Evolutionary conservation across 345 rosid genomes (phyloP), one percentile per base, ranked within the genome.

Genomic region (Eucalyptus regnans): DNA sequence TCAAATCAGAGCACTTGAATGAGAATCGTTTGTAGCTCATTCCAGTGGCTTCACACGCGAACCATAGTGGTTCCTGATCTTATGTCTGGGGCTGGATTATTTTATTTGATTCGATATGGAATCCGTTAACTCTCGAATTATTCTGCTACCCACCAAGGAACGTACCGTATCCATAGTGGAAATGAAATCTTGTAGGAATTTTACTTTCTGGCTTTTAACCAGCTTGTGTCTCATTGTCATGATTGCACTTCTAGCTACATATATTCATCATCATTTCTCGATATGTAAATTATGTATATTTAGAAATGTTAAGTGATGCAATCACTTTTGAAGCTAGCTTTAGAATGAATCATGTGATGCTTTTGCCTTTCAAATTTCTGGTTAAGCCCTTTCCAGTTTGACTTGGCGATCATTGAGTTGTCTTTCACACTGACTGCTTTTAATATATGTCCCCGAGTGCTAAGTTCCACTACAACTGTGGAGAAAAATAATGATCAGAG

Each of bases 1-100:
- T 91, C 93, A 97, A 88, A 99, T 96, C 90, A 93, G 50, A 90
- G 7, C 2, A 68, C 23, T 25, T 60, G 4, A 11, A 27, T 5
- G 66, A 60, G 66, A 27, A 1, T 5, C 12, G 31, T 60, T 60
- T 5, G 66, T 60, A 60, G 66, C 66, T 27, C 66, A 60, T 60
- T 60, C n/a, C 1, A 25, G 4, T 60, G n/a, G 15, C 2, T 60
- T 25, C 23, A 60, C 15, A 25, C 0, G 1, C 0, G 0, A 25
- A 60, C 66, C 14, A 60, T 25, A 5, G 13, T 0, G 15, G n/a
- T 60, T 58, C 12, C 1, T 25, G 2, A 23, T 58, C 64, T 58
- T 58, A 51, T 16, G 54, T 51, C 2, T 51, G 0, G 8, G 54
- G 54, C 4, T 51, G 20, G 54, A 51, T 16, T 51, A 51, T 16